Evolutionary conservation across 225 moss, liverwort and hornwort species (phyloP).

Genomic region (Pseudoscleropodium purum): DNA sequence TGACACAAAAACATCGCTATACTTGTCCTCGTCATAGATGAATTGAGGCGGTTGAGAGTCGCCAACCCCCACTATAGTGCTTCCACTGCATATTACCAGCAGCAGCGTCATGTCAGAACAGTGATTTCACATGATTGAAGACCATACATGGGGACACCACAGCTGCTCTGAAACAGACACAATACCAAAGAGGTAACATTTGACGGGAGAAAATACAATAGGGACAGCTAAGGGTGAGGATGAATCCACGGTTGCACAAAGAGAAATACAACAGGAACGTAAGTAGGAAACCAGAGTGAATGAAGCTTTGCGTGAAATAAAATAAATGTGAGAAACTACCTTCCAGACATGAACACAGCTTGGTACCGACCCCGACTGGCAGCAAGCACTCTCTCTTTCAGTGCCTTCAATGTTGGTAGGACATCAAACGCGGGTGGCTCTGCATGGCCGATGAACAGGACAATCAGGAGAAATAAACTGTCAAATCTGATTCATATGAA

Average conservation of each 20-base stretch:
- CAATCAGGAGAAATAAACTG: neutral
- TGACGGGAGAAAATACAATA: neutral
- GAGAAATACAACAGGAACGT: neutral
- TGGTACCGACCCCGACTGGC: slow-evolving; percentile 75
- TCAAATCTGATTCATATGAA: neutral
- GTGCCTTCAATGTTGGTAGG: slow-evolving; percentile 54
- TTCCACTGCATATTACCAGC: slow-evolving; percentile 46
- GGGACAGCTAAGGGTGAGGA: neutral
- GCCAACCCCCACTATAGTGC: slow-evolving; percentile 81
- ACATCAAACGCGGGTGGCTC: slow-evolving; percentile 76
- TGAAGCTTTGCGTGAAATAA: neutral
- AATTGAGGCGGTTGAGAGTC: slow-evolving; percentile 74
- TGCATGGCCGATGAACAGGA: slow-evolving; percentile 6
- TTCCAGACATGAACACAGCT: slow-evolving; percentile 93
- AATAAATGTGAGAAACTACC: slow-evolving; percentile 19
- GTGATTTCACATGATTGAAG: neutral
- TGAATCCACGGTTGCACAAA: neutral
- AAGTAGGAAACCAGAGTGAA: neutral
- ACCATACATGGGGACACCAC: neutral
- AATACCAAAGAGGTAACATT: neutral
- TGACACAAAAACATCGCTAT: slow-evolving; percentile 70
- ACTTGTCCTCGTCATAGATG: slow-evolving; percentile 68
- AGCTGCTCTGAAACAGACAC: neutral
- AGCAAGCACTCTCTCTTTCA: slow-evolving; percentile 70
- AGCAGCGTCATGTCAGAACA: neutral